phyloP scores from a whole-genome alignment of 371 early-diverging fungal species.

The Massospora cicadina region DNA sequence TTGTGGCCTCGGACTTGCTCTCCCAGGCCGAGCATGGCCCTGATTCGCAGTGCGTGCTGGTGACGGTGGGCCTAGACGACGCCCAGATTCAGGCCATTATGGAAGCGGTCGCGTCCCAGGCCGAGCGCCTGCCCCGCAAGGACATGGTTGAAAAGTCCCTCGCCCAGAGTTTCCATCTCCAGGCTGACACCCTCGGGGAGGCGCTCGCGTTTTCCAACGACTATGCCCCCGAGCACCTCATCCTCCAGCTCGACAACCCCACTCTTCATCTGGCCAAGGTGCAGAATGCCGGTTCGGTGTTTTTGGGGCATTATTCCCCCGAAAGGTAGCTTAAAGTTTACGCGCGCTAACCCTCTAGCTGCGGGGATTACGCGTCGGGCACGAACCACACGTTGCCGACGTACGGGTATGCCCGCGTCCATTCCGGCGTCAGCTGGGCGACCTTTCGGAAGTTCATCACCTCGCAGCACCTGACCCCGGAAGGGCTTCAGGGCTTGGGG shows the following conservation, averaged over 20 bases:
- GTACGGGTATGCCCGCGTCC: constrained; percentile 93
- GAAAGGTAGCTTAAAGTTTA: constrained; percentile 48
- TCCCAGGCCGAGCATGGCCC: constrained; percentile 95
- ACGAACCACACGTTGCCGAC: constrained; percentile 98
- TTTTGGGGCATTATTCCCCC: constrained; percentile 88
- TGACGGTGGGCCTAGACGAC: constrained; percentile 53
- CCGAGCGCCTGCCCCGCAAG: constrained; percentile 63
- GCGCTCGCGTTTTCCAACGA: constrained; percentile 81
- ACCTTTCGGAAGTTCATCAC: constrained; percentile 94
- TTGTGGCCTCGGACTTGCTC: constrained; percentile 87
- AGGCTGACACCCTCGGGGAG: constrained; percentile 43
- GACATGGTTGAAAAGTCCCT: constrained; percentile 78
- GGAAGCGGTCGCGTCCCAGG: constrained; percentile 62
- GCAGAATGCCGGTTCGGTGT: constrained; percentile 85
- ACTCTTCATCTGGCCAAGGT: constrained; percentile 38
- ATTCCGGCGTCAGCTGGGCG: constrained; percentile 87
- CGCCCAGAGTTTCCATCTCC: constrained; percentile 58
- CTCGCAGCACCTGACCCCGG: constrained; percentile 69
- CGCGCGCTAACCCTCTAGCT: constrained; percentile 25
- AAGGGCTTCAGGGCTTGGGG: constrained; percentile 71
- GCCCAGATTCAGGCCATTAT: constrained; percentile 53
- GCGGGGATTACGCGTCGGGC: constrained; percentile 97
- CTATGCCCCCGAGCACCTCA: constrained; percentile 95
- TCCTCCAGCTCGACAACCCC: constrained; percentile 72
- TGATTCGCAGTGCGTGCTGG: constrained; percentile 89